A percentile compares a stretch with the other conserved stretches of the same genome.
Conservation (phyloP, 2,329 filamentous ascomycete genomes). For the Chaetomiaceae sp. region DNA sequence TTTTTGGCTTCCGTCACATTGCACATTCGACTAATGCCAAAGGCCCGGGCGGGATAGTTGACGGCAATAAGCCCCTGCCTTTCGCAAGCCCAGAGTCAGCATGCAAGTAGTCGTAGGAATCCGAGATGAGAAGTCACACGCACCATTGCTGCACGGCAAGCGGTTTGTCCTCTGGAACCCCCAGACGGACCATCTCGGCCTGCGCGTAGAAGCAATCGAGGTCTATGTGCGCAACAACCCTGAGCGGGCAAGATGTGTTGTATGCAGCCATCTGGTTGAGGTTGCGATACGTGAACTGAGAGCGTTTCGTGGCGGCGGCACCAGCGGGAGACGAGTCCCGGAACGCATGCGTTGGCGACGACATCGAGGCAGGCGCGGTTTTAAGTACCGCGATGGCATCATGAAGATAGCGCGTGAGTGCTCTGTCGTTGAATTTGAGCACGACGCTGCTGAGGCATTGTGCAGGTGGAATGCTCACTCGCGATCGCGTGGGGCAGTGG, state of each 20-base stretch:
- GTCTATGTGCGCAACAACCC: slow-evolving; percentile 86
- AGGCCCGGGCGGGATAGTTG: slow-evolving; percentile 85
- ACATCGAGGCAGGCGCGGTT: slow-evolving; percentile 19
- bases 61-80: slow-evolving; percentile 91
- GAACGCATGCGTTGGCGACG: slow-evolving; percentile 28
- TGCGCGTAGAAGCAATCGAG: slow-evolving; percentile 97
- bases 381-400: slow-evolving; percentile 2
- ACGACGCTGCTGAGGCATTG: no score
- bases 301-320: slow-evolving; percentile 39
- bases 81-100: slow-evolving; percentile 5
- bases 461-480: no score
- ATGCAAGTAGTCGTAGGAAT: neutral
- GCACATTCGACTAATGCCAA: slow-evolving; percentile 73
- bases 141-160: slow-evolving; percentile 92
- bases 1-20: slow-evolving; percentile 76
- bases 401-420: neutral
- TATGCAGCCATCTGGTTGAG: slow-evolving; percentile 68
- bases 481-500: no score
- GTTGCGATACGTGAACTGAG: slow-evolving; percentile 79
- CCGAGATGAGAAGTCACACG: neutral
- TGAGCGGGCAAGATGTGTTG: slow-evolving; percentile 67
- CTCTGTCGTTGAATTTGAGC: neutral
- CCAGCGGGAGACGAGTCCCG: slow-evolving; percentile 32
- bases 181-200: slow-evolving; percentile 86
- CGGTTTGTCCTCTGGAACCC: slow-evolving; percentile 66